Conservation (phyloP, 768 basidiomycete species). For the Kwoniella shandongensis region DNA sequence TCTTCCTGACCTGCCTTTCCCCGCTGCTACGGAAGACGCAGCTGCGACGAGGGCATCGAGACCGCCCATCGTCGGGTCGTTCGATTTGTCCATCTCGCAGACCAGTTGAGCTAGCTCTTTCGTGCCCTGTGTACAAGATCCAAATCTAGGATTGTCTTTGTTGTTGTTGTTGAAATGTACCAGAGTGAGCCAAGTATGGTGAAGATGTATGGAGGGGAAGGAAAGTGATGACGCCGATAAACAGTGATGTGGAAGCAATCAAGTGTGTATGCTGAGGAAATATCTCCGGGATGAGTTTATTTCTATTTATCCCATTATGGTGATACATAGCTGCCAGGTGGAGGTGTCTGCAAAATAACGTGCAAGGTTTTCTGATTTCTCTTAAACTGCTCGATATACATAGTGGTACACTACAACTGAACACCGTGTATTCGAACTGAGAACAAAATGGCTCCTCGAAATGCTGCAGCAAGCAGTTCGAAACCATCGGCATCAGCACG, state of each 20-base stretch:
- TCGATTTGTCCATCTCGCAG: constrained; percentile 10
- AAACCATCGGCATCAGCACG: constrained; percentile 1
- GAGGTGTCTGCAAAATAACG: not conserved
- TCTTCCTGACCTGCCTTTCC: constrained; percentile 9
- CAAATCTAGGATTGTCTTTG: not conserved
- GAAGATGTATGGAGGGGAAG: not conserved
- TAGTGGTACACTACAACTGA: too few relatives aligned
- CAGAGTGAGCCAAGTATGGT: not conserved
- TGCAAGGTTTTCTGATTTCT: constrained; percentile 7
- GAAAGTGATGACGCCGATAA: constrained; percentile 12
- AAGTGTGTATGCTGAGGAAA: not conserved
- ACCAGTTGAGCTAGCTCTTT: too few relatives aligned
- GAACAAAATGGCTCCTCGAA: constrained; percentile 15
- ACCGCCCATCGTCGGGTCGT: constrained; percentile 23
- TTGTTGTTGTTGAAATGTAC: not conserved
- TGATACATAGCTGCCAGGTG: not conserved
- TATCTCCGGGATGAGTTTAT: not conserved
- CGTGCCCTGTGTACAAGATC: too few relatives aligned
- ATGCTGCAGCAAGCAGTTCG: constrained; percentile 22
- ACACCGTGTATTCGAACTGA: not conserved
- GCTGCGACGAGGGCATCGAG: constrained; percentile 28
- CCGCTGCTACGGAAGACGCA: constrained; percentile 20
- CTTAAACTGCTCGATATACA: not conserved
- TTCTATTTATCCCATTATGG: not conserved
- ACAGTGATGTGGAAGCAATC: constrained; percentile 6